Conservation (phyloP, 805 yeast species). For the Cephaloascus fragrans region DNA sequence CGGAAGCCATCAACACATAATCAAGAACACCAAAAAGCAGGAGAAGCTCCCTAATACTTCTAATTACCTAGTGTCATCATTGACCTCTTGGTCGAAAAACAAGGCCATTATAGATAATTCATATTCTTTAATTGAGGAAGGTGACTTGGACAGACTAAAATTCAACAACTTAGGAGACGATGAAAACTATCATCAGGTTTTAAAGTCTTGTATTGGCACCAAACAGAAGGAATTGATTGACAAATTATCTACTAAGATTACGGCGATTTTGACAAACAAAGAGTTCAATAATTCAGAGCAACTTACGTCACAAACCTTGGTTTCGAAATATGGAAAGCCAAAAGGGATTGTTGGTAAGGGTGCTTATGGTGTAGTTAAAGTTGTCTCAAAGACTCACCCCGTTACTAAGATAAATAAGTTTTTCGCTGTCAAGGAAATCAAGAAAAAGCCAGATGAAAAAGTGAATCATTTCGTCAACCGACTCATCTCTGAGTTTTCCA, state of each 20-base stretch:
- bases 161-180: background rate
- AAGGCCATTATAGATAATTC: background rate
- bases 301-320: constrained; percentile 14
- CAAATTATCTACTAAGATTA: constrained; percentile 35
- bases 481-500: constrained; percentile 84
- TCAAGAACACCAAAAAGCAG: background rate
- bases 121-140: background rate
- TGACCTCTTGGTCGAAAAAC: background rate
- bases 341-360: constrained; percentile 29
- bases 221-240: constrained; percentile 39
- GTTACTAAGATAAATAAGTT: constrained; percentile 24
- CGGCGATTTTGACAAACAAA: constrained; percentile 14
- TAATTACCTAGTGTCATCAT: background rate
- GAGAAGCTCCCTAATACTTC: background rate
- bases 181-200: background rate
- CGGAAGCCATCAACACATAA: background rate
- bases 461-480: constrained; percentile 54
- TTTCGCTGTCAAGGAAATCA: constrained; percentile 72
- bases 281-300: constrained; percentile 19
- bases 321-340: constrained; percentile 36
- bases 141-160: background rate
- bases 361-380: constrained; percentile 36
- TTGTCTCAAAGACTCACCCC: constrained; percentile 30
- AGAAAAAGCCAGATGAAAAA: constrained; percentile 50
- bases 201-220: constrained; percentile 24